These are phyloP conservation scores for Panicum virgatum DNA, from an alignment of 202 grass and related monocot genomes.

Conservation along the genomic window DNA sequence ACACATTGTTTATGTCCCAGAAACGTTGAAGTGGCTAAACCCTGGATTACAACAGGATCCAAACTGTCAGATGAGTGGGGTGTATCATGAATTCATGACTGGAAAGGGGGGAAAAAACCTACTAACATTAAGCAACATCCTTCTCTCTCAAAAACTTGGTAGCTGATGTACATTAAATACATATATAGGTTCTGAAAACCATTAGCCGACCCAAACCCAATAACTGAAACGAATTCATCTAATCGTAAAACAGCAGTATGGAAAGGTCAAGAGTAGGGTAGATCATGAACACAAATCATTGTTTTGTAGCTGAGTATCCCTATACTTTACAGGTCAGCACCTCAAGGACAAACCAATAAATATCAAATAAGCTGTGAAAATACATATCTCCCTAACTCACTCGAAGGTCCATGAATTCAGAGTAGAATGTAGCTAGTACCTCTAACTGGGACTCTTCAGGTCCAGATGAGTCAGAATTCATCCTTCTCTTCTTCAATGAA, in stretches of 20 bases:
- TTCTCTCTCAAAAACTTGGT: not conserved
- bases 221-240: not conserved
- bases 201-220: not conserved
- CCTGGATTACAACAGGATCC: conserved; percentile 45
- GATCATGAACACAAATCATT: conserved; percentile 1
- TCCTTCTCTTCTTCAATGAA: conserved; percentile 86
- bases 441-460: conserved; percentile 74
- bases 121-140: not conserved
- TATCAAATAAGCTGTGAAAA: not conserved
- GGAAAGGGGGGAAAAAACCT: not conserved
- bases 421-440: conserved; percentile 53
- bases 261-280: not conserved
- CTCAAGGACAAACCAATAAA: not conserved
- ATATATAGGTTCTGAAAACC: conserved; percentile 16
- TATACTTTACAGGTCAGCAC: not conserved
- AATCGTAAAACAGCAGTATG: not conserved
- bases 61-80: conserved; percentile 19
- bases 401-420: not conserved
- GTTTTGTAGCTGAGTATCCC: not conserved
- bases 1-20: conserved; percentile 88
- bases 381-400: not conserved
- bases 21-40: conserved; percentile 68
- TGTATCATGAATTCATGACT: not conserved
- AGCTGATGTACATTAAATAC: not conserved
- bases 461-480: conserved; percentile 57